A percentile compares a stretch with the other conserved stretches of the same genome.
phyloP scores from a whole-genome alignment of 1,139 yeast species.

The Tardiomyces digboiensis region DNA sequence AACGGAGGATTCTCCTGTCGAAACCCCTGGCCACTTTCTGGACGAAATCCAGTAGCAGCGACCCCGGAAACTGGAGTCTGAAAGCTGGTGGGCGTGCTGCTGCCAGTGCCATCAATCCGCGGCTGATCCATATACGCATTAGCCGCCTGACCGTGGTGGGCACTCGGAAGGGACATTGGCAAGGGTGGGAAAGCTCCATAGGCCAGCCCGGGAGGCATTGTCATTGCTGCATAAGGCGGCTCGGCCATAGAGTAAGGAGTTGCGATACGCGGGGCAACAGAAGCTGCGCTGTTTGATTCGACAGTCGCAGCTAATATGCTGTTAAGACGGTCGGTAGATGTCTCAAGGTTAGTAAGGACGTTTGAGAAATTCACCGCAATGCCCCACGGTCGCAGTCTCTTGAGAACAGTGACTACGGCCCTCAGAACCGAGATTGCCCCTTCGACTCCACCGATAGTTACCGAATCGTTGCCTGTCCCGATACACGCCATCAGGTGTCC shows the following conservation, averaged over 20 bases:
- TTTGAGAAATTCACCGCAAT: conserved; percentile 6
- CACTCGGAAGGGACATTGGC: too few relatives aligned
- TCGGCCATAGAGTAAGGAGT: too few relatives aligned
- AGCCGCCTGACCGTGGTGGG: too few relatives aligned
- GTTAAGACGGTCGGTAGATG: not conserved
- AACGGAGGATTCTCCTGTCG: not conserved
- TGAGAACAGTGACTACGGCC: conserved; percentile 3
- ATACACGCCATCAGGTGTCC: conserved; percentile 7
- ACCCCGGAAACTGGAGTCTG: too few relatives aligned
- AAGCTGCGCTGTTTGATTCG: not conserved
- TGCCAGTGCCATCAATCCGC: too few relatives aligned
- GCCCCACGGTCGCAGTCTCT: conserved; percentile 6
- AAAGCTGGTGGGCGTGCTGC: too few relatives aligned
- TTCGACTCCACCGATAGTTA: conserved; percentile 5
- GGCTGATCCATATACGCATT: too few relatives aligned
- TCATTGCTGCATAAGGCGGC: too few relatives aligned
- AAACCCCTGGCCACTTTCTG: not conserved
- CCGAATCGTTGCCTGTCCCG: conserved; percentile 2
- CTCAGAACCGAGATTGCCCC: conserved; percentile 5
- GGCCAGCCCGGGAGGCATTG: too few relatives aligned
- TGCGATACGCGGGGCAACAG: too few relatives aligned
- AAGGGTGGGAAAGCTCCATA: too few relatives aligned
- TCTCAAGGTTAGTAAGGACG: not conserved
- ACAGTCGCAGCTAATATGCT: not conserved
- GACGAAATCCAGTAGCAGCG: too few relatives aligned